Conservation (phyloP, 371 early-diverging fungal species). For the Sporodiniella umbellata region DNA sequence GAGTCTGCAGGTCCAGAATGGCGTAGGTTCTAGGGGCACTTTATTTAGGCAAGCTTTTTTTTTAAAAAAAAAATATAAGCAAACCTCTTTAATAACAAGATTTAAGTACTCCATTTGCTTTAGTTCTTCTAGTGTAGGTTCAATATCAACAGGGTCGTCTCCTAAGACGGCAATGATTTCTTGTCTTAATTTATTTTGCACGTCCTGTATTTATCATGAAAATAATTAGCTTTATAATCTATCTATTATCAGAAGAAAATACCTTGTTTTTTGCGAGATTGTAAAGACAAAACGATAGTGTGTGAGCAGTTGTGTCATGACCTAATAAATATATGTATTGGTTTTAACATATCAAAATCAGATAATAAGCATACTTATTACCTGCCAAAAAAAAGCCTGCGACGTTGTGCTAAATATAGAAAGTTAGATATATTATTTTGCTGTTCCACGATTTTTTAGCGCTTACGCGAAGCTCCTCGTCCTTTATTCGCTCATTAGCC, state of each 20-base stretch:
- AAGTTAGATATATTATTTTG: no score
- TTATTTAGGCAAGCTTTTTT: no score
- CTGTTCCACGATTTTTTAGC: no score
- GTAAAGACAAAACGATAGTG: slow-evolving; percentile 24
- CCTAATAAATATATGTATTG: no score
- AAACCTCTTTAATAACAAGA: slow-evolving; percentile 33
- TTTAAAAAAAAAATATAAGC: neutral
- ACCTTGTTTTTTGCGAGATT: slow-evolving; percentile 17
- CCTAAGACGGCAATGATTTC: slow-evolving; percentile 46
- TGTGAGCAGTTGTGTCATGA: slow-evolving; percentile 30
- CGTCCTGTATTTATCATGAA: slow-evolving; percentile 9
- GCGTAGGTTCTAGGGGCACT: slow-evolving; percentile 17
- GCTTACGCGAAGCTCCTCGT: slow-evolving; percentile 14
- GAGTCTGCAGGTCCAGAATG: slow-evolving; percentile 10
- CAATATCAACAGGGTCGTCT: slow-evolving; percentile 31
- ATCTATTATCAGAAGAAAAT: no score
- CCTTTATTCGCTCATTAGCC: slow-evolving; percentile 3
- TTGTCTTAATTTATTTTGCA: slow-evolving; percentile 40
- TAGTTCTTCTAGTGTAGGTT: slow-evolving; percentile 46
- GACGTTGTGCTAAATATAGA: neutral
- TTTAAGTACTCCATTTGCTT: slow-evolving; percentile 39
- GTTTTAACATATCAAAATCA: no score
- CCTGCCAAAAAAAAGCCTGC: slow-evolving; percentile 2
- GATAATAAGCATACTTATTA: slow-evolving; percentile 7
- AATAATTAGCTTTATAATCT: no score